Evolutionary conservation across 768 basidiomycete species (phyloP), one percentile per base, ranked within the genome.

Genomic region (Phanerochaete carnosa): DNA sequence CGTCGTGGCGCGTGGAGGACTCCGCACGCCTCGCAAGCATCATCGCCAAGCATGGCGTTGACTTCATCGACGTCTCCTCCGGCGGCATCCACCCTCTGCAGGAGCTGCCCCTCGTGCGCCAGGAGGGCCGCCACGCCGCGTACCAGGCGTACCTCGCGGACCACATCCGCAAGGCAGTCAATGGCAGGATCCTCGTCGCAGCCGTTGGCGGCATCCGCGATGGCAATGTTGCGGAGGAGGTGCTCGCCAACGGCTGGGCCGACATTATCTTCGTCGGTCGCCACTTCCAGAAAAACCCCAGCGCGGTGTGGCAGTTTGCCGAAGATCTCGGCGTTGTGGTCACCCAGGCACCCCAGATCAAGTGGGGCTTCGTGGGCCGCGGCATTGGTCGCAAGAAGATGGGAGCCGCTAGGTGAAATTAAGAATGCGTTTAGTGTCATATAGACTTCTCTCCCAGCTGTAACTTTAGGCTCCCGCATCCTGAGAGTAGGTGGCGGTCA

Each of bases 41-140:
- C 61, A 77, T 92, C 15, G 77, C 76, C 16, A 78, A 82, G 22
- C 79, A 83, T 46, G 90, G 90, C 8, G 80, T 93, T 50, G 92
- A 93, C 70, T 75, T 94, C 45, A 72, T 94, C 55, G 91, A 94
- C 65, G 80, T 90, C 37, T 88, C 87, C 9, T 79, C 80, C 0
- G 90, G 84, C 1, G 92, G 90, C 1, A 84, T 79, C 49, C 74
- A 79, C 58, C 69, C 77, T 0, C 65, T 70, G 33, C 83, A 85
- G 60, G 79, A 85, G 63, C 43, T 58, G 43, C 54, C 62, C 85
- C 0, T 75, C 77, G 19, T 77, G 25, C 13, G 45, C 35, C 30
- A 29, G n/a, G 49, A 25, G 6, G 19, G 19, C 45, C 33, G 33
- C 7, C 23, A 19, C 45, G 45, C 62, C 0, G 65, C 65, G 8